Evolutionary conservation across 768 basidiomycete species (phyloP).

Genomic region (Pisolithus tinctorius): DNA sequence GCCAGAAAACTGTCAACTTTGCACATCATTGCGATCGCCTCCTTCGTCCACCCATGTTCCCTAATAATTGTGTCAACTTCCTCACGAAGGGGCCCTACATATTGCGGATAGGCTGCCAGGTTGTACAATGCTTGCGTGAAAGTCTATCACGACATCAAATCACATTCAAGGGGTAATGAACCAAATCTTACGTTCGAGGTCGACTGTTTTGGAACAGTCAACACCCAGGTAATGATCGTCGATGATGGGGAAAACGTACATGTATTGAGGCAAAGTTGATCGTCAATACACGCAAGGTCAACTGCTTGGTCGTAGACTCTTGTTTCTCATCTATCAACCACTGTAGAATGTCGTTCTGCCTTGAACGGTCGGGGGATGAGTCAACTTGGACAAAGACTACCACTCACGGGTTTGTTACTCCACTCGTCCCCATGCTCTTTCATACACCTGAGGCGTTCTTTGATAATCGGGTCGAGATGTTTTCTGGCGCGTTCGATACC

Average conservation of each 20-base stretch:
- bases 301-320: neutral
- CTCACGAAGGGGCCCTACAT: slow-evolving; percentile 28
- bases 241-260: slow-evolving; percentile 6
- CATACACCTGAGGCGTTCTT: slow-evolving; percentile 20
- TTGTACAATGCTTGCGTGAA: slow-evolving; percentile 30
- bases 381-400: neutral
- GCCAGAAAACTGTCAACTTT: slow-evolving; percentile 38
- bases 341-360: neutral
- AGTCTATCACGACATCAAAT: slow-evolving; percentile 11
- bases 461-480: slow-evolving; percentile 24
- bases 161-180: neutral
- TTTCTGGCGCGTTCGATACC: neutral
- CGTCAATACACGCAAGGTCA: neutral
- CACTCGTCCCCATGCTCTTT: slow-evolving; percentile 21
- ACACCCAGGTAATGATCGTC: neutral
- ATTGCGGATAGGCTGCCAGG: slow-evolving; percentile 32
- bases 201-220: neutral
- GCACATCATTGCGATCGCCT: slow-evolving; percentile 22
- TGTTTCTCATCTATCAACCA: neutral
- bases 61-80: slow-evolving; percentile 29
- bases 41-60: slow-evolving; percentile 25
- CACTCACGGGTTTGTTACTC: slow-evolving; percentile 27
- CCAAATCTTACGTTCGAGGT: neutral
- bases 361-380: neutral
- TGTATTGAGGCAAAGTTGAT: slow-evolving; percentile 5